Base-by-base conservation (phyloP, 2,329 filamentous ascomycete species). In the Venturiaceae sp. region DNA sequence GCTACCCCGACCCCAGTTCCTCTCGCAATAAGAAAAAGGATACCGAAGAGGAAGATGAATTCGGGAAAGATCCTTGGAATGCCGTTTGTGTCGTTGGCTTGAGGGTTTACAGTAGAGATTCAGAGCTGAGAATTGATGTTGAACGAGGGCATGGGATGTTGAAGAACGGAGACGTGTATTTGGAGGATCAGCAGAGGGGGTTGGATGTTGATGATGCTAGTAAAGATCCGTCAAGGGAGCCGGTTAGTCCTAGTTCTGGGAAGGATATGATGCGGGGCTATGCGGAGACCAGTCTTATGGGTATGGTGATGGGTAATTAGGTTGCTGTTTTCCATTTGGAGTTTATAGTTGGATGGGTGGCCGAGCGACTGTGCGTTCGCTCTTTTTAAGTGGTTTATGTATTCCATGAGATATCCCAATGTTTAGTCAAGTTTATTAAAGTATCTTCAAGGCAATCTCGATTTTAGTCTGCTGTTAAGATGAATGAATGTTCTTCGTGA, bases 1-100 rank as follows among this genome's bases (percentile, higher is more conserved):
- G 26, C 36, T 23, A 41, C 13, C 26, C 53, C 16, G 11, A 21
- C 3, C 6, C 11, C 1, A 54, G 21, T 13, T 41, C 9, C 32
- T 39, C 41, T 13, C 52, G 66, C 13, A 69, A 47, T 5, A 5
- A 23, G 23, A 50, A 47, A 9, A 28, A 28, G 9, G 5, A 6
- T 16, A 9, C 41, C 16, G 64, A 65, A 2, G 72, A 73, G 1
- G 70, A 74, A 47, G 73, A 74, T 30, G 72, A 77, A 36, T 76
- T 78, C 56, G 73, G 71, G 44, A 70, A 72, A 19, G 77, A 80
- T 60, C 80, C 80, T 0, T 85, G 82, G 82, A 83, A 84, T 63
- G 82, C 82, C 0, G 75, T 83, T 1, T 83, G 80, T 61, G 80
- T 84, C 16, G 75, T 84, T 4, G 82, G 82, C 0, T 66, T 85